Evolutionary conservation across 495 filamentous ascomycete genomes (phyloP), one percentile per base, ranked within the genome.

Genomic region (Penicillium silybi): DNA sequence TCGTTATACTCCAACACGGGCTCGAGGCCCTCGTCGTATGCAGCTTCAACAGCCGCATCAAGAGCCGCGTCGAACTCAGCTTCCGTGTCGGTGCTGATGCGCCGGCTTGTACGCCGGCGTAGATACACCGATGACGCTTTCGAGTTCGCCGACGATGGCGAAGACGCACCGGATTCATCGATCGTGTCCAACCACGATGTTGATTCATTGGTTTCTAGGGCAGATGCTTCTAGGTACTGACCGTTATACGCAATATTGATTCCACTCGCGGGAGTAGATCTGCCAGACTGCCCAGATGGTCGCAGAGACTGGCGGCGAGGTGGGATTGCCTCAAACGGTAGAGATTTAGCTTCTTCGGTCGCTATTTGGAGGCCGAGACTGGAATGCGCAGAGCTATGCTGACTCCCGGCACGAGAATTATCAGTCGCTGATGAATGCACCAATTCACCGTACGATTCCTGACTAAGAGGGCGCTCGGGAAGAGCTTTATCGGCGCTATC

Each of bases 121-220:
- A 91, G 65, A 45, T 82, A 82, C 38, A 86, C 64, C 2, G 84
- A 87, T 2, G 88, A 92, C 6, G 84, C 81, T 46, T 87, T 75
- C 0, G 92, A 95, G 65, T 90, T 87, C 2, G 88, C 77, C n/a
- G 89, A 95, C 3, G 89, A 87, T 18, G 82, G 75, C 6, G 83
- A 85, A 19, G 92, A 96, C 15, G 82, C 86, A 27, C 86, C 90
- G 8, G 91, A 96, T 64, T 98, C 93, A 67, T 97, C 92, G 48
- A 97, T 97, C 0, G 93, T 95, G 63, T 97, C 91, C 8, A 98
- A 71, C 93, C 93, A 98, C 6, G 92, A 96, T 19, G 87, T 87
- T 13, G 90, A 88, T 53, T 88, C 89, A 50, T 87, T 89, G 25
- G 77, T 73, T 26, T 77, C 82, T 35, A 53, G 59, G 3, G 19